A percentile compares a stretch with the other conserved stretches of the same genome.
Conservation (phyloP, 768 basidiomycete genomes). For the Calocybe indica region DNA sequence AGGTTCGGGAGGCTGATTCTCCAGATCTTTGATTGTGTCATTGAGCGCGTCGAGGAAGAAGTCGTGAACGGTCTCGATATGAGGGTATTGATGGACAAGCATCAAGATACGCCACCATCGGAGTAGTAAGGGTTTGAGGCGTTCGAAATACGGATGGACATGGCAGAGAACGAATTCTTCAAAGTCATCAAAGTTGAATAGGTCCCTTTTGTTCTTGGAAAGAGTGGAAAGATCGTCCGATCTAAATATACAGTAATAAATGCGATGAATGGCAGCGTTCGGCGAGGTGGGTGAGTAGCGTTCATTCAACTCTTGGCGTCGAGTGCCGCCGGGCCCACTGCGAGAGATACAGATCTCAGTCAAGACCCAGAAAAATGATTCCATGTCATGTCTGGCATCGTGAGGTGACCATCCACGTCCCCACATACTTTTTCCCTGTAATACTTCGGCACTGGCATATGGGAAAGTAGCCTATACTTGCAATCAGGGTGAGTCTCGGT, state of each 20-base stretch:
- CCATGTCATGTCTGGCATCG: background rate
- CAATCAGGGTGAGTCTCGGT: background rate
- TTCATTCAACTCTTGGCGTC: background rate
- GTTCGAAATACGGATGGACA: background rate
- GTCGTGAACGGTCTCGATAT: background rate
- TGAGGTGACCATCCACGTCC: background rate
- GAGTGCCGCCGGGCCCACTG: background rate
- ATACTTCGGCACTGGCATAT: background rate
- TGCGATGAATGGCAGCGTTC: background rate
- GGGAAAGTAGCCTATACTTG: background rate
- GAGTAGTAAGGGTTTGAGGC: background rate
- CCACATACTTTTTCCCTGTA: background rate
- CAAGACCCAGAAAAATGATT: background rate
- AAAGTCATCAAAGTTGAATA: background rate
- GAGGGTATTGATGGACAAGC: background rate
- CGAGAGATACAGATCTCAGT: background rate
- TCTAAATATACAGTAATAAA: background rate
- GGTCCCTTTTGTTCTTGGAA: background rate
- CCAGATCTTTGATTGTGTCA: background rate
- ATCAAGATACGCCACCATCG: background rate
- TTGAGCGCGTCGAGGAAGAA: background rate
- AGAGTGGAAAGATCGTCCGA: background rate
- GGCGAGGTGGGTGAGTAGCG: background rate
- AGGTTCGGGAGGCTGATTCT: no score
- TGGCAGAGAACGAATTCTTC: background rate